Base-by-base conservation (phyloP, 768 basidiomycete species). In the Hortiboletus flavorubellus region DNA sequence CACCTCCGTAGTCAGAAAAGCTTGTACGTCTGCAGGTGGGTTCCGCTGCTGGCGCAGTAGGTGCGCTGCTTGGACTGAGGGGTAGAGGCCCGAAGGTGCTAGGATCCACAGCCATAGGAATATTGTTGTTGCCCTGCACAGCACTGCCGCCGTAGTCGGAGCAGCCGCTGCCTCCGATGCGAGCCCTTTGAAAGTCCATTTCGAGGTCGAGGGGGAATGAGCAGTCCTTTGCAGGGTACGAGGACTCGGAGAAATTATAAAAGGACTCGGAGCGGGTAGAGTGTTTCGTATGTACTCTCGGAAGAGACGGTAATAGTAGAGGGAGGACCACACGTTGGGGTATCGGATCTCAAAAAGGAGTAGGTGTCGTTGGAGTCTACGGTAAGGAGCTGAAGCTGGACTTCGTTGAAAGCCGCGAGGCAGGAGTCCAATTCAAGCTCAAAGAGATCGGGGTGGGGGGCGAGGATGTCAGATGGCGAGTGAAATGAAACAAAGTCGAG, bases 371-470 rank as follows among this genome's bases (percentile, higher is more conserved):
- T 81, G 60, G 78, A 79, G 69, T 83, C 82, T 58, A 87, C 81
- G 63, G 81, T 80, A 60, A 84, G 75, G 58, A 84, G 78, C 68
- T 85, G 81, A 53, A 83, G 76, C 65, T 83, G 78, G 68, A 76
- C 72, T 59, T 84, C 79, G 75, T 87, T 82, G 68, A 85, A 81
- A 42, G 80, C 83, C 63, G 82, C 82, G 64, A 89, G 81, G 73
- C 76, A 80, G 34, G 76, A 77, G 73, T 91, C 90, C 64, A 93
- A 80, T 73, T 93, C 91, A 49, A 81, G 80, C 69, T 92, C 91
- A 75, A 93, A 92, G 59, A 84, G 78, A 77, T 91, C 89, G 58
- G 88, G 86, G 66, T 87, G 82, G 42, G 89, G 88, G 50, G 86
- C 87, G 64, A 84, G 77, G 73, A 88, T 80, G 74, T 89, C 88